These are phyloP conservation scores for Chrysosporium keratinophilum DNA, from an alignment of 2,329 filamentous ascomycete genomes.

Conservation along the genomic window DNA sequence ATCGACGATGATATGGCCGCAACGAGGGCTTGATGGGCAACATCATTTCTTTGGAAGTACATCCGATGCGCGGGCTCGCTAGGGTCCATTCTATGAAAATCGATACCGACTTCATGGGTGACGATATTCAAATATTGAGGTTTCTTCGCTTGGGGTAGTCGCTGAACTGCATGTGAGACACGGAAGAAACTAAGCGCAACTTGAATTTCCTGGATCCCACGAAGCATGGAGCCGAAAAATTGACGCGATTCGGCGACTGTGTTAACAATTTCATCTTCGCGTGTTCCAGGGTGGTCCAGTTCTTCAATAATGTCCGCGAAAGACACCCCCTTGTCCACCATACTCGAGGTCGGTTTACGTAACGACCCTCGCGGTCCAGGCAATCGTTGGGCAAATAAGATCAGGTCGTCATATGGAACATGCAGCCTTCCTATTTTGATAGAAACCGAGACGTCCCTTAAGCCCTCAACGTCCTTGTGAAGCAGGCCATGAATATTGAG, in stretches of 20 bases:
- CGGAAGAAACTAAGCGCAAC: conserved; percentile 87
- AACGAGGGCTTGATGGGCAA: conserved; percentile 87
- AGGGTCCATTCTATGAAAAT: conserved; percentile 80
- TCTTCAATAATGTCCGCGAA: conserved; percentile 67
- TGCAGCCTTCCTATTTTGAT: conserved; percentile 85
- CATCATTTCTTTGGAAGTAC: conserved; percentile 89
- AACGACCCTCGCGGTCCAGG: conserved; percentile 23
- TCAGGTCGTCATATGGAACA: conserved; percentile 79
- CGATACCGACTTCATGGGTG: conserved; percentile 93
- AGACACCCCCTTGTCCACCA: conserved; percentile 47
- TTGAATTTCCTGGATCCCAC: conserved; percentile 92
- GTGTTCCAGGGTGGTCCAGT: conserved; percentile 54
- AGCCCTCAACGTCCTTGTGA: conserved; percentile 71
- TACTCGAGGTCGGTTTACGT: background rate
- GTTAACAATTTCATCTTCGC: conserved; percentile 60
- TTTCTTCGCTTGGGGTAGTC: conserved; percentile 55
- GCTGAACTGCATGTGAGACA: conserved; percentile 66
- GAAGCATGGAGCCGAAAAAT: conserved; percentile 77
- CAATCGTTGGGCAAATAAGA: conserved; percentile 33
- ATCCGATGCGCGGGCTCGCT: conserved; percentile 92
- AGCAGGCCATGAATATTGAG: conserved; percentile 87
- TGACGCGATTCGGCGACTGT: conserved; percentile 87
- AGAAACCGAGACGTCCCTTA: conserved; percentile 80
- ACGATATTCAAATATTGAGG: conserved; percentile 75
- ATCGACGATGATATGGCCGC: conserved; percentile 88